Evolutionary conservation across 176 grass and related monocot genomes (phyloP), one percentile per base, ranked within the genome.

Genomic region (Lolium perenne): DNA sequence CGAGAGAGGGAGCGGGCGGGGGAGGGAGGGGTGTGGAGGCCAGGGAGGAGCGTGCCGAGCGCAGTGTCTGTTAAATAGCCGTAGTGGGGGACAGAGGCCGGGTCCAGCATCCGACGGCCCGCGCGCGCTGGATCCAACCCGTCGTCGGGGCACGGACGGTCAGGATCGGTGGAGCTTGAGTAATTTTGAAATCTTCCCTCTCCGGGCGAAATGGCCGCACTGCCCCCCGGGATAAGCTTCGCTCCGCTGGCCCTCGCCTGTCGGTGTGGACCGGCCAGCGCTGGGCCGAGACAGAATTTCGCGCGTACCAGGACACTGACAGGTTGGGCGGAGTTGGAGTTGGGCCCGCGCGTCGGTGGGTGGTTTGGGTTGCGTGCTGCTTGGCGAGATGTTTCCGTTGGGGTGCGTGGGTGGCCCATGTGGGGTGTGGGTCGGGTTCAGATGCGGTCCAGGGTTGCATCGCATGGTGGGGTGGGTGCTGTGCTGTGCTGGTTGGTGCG

Each of bases 251-350:
- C 83, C 82, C 77, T 32, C 57, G 21, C 58, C 26, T 26, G 83
- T 61, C 83, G 40, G 71, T 66, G 71, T 54, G 50, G 50, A 68
- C 77, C 56, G 61, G 48, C 20, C 3, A 49, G 69, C 20, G 69
- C 20, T 46, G 20, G 69, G 46, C 20, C 7, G 3, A 11, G 48
- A 18, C 22, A 1, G 0, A 2, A 0, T 0, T 2, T 7, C 7
- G 0, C 10, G 18, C 11, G 29, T 1, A 0, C 0, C 6, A 0
- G 0, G 3, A 0, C 4, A 76, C 76, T 60, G 80, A 59, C 85
- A 84, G 15, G 17, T 20, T 10, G 80, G 25, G 0, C 49, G 0
- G 0, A 0, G 0, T 0, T 0, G 0, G 0, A 0, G 0, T 0
- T 12, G 58, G 14, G 0, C 81, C 85, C 81, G 54, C 41, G 0